phyloP scores from a whole-genome alignment of 345 rosid species.

The Eucalyptus cladocalyx region DNA sequence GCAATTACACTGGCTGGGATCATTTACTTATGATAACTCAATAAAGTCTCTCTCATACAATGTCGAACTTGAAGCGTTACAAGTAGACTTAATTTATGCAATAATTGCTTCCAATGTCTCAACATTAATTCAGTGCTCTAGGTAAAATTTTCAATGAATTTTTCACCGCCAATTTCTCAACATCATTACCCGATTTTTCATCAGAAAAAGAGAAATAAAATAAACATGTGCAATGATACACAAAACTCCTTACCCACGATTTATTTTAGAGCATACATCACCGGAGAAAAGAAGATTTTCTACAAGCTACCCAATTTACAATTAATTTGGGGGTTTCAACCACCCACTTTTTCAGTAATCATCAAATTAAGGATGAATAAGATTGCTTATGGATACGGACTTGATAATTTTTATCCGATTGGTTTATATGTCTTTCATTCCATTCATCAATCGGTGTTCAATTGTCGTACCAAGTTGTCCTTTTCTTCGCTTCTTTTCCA shows the following conservation, averaged over 20 bases:
- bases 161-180: not conserved
- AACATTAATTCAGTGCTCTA: not conserved
- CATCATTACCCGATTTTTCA: not conserved
- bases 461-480: too few species aligned
- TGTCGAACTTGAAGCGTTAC: not conserved
- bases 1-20: too few species aligned
- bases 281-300: not conserved
- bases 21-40: too few species aligned
- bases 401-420: too few species aligned
- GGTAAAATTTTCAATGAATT: not conserved
- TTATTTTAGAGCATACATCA: not conserved
- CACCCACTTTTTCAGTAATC: not conserved
- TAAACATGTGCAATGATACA: not conserved
- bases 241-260: not conserved
- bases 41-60: not conserved
- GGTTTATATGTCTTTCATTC: too few species aligned
- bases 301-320: not conserved
- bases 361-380: not conserved
- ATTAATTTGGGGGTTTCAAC: not conserved
- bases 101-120: not conserved
- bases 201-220: not conserved
- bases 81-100: not conserved
- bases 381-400: too few species aligned
- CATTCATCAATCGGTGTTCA: too few species aligned
- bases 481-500: too few species aligned